Evolutionary conservation across 2,329 filamentous ascomycete genomes (phyloP), one percentile per base, ranked within the genome.

Genomic region (Pseudogymnoascus sp.): DNA sequence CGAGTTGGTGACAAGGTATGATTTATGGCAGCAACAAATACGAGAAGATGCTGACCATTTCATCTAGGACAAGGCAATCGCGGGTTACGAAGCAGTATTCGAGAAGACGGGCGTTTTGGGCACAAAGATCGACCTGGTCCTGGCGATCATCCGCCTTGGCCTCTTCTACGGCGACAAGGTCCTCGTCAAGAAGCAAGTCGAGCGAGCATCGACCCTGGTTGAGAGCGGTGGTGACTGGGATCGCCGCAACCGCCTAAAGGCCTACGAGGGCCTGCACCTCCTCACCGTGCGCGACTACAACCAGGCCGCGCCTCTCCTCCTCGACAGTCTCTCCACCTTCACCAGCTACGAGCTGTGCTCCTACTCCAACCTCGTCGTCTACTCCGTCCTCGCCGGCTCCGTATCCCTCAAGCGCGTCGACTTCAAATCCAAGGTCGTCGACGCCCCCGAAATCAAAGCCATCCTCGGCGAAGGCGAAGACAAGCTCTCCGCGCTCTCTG

Each of bases 201-300:
- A 96, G 72, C 88, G 93, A 46, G 93, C 93, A 70, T 91, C 90
- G 78, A 84, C 89, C 3, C 83, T 99, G 60, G 93, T 99, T 35
- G 95, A 99, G 74, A 89, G 89, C 68, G 95, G 95, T 69, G 95
- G 95, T 76, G 95, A 99, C 77, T 99, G 95, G 95, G 95, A 99
- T 76, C 90, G 95, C 68, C 89, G 95, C 75, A 99, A 99, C 81
- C 89, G 95, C 65, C 86, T 99, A 73, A 99, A 99, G 88, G 95
- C 95, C 69, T 99, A 99, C 83, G 92, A 96, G 75, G 95, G 95
- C 66, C 83, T 99, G 63, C 89, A 97, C 75, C 85, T 96, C 64
- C 87, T 99, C 69, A 97, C 93, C 23, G 86, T 95, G 68, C 92
- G 95, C 70, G 93, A 92, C 66, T 92, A 97, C 82, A 90, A 88